phyloP scores from a whole-genome alignment of 73 alveolate genomes.

The Breviolum minutum region DNA sequence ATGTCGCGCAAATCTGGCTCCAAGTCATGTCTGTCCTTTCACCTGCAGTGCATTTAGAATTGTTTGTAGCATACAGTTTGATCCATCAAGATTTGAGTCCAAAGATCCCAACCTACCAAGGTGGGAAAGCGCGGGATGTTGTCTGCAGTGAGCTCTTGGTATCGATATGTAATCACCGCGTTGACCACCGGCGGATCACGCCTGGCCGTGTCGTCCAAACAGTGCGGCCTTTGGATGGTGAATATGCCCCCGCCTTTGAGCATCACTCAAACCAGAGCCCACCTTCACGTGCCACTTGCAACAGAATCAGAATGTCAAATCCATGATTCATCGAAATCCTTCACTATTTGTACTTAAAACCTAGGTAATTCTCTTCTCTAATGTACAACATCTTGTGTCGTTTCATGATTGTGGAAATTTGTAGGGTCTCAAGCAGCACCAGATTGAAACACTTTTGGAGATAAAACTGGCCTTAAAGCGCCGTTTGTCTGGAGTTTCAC shows the following conservation, averaged over 20 bases:
- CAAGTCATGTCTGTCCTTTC: slow-evolving; percentile 82
- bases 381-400: neutral
- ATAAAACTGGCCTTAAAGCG: slow-evolving; percentile 41
- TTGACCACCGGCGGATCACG: slow-evolving; percentile 57
- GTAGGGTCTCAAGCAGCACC: too few species aligned
- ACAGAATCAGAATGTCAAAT: too few species aligned
- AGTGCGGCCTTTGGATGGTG: neutral
- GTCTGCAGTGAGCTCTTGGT: slow-evolving; percentile 88
- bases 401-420: too few species aligned
- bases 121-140: slow-evolving; percentile 88
- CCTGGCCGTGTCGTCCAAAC: neutral
- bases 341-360: neutral
- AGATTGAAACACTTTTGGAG: too few species aligned
- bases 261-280: slow-evolving; percentile 80
- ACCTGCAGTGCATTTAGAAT: neutral
- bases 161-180: slow-evolving; percentile 81
- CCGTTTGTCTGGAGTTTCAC: slow-evolving; percentile 89
- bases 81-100: neutral
- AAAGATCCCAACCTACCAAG: neutral
- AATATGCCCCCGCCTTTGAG: slow-evolving; percentile 24
- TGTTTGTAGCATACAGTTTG: too few species aligned
- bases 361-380: neutral
- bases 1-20: slow-evolving; percentile 61
- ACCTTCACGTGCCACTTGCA: neutral
- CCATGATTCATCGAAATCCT: neutral